phyloP scores from a whole-genome alignment of 768 basidiomycete genomes.

The Clitopilus hobsonii region DNA sequence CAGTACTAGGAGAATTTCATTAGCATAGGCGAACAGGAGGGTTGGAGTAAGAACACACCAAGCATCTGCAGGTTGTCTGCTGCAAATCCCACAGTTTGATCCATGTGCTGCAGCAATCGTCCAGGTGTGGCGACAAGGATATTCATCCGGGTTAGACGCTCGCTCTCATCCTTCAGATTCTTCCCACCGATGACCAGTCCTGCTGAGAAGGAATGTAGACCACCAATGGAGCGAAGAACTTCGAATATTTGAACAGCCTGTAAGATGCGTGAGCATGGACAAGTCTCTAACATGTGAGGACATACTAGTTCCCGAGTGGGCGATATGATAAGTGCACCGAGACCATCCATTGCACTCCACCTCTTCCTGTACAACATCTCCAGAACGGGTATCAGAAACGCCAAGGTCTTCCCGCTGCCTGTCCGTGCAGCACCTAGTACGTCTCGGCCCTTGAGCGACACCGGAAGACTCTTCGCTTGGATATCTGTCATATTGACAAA shows the following conservation, averaged over 20 bases:
- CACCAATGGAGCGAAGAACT: conserved; percentile 89
- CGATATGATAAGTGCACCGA: conserved; percentile 87
- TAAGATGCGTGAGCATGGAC: not conserved
- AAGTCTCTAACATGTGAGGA: conserved; percentile 5
- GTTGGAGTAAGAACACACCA: conserved; percentile 43
- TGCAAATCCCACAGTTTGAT: conserved; percentile 95
- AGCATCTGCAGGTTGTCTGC: conserved; percentile 87
- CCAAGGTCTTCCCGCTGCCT: conserved; percentile 94
- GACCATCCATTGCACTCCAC: conserved; percentile 92
- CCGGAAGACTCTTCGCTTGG: conserved; percentile 86
- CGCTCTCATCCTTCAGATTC: conserved; percentile 87
- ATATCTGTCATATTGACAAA: conserved; percentile 90
- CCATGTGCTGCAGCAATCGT: conserved; percentile 93
- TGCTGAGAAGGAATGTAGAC: conserved; percentile 88
- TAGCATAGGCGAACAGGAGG: conserved; percentile 1
- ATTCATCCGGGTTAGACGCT: conserved; percentile 89
- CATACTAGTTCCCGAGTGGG: conserved; percentile 89
- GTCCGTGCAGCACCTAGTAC: conserved; percentile 95
- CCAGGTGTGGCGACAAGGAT: conserved; percentile 98
- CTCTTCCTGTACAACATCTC: conserved; percentile 87
- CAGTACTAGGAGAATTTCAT: conserved; percentile 51
- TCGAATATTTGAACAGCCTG: conserved; percentile 99
- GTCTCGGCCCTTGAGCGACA: conserved; percentile 90
- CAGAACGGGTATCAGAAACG: conserved; percentile 90
- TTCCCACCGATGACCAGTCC: conserved; percentile 97